Evolutionary conservation across 139 green algal genomes (phyloP).

Genomic region (Astrephomene gubernaculifera): DNA sequence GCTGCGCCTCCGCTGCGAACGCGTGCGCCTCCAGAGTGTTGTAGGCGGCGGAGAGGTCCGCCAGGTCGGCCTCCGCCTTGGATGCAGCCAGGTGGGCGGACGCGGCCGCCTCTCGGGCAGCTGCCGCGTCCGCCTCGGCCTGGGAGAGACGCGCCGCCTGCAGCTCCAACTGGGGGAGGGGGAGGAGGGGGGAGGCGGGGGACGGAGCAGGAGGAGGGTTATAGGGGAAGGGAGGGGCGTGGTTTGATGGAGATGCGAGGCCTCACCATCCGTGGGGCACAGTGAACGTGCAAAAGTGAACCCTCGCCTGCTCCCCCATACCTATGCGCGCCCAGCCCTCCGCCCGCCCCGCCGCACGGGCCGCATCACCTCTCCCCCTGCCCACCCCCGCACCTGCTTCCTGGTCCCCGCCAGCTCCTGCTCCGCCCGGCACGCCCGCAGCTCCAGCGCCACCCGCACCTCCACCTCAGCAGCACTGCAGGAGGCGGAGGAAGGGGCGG

Average conservation of each 20-base stretch:
- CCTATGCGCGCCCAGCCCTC: too few species aligned
- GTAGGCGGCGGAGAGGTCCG: conserved; percentile 78
- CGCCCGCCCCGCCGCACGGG: too few species aligned
- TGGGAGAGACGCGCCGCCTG: background rate
- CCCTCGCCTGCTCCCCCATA: too few species aligned
- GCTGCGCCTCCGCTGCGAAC: conserved; percentile 66
- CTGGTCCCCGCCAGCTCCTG: conserved; percentile 47
- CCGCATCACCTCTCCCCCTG: conserved; percentile 22
- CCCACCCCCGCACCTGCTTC: conserved; percentile 32
- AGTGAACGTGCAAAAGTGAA: too few species aligned
- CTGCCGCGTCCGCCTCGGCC: conserved; percentile 39
- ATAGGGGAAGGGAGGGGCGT: background rate
- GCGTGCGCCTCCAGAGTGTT: conserved; percentile 80
- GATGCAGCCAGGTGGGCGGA: conserved; percentile 26
- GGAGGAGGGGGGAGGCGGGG: background rate
- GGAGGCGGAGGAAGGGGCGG: background rate
- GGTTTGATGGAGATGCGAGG: background rate
- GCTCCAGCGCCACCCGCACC: conserved; percentile 54
- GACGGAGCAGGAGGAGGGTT: background rate
- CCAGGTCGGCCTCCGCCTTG: conserved; percentile 73
- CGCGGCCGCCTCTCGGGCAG: conserved; percentile 43
- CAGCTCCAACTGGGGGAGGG: conserved; percentile 20
- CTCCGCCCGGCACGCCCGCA: conserved; percentile 55
- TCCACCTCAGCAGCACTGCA: conserved; percentile 55
- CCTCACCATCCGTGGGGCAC: too few species aligned